phyloP scores from a whole-genome alignment of 2,329 filamentous ascomycete genomes.

The Sphaerulina vaccinii region DNA sequence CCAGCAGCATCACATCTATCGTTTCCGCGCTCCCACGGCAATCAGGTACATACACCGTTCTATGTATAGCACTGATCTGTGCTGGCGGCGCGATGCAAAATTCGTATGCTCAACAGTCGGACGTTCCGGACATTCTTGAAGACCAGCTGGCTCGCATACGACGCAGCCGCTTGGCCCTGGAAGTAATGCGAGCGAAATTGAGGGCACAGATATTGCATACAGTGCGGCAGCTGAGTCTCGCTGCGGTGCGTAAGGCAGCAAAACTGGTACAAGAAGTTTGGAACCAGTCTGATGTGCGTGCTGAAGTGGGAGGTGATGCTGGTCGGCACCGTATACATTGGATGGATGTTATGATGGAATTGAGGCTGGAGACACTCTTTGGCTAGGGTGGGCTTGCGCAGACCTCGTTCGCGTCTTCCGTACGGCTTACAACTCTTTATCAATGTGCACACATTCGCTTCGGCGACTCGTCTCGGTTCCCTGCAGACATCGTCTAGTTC shows the following conservation, averaged over 20 bases:
- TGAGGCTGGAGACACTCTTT: conserved; percentile 15
- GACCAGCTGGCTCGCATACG: conserved; percentile 8
- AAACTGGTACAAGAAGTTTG: conserved; percentile 21
- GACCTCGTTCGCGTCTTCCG: too few relatives aligned
- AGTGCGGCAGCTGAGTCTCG: conserved; percentile 11
- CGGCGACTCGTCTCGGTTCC: too few relatives aligned
- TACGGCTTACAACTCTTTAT: too few relatives aligned
- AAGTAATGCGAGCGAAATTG: conserved; percentile 10
- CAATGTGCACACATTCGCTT: too few relatives aligned
- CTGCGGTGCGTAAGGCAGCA: neutral
- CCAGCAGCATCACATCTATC: conserved; percentile 15
- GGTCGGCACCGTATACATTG: conserved; percentile 12
- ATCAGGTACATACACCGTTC: conserved; percentile 16
- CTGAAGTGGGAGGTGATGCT: conserved; percentile 1
- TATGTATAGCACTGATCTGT: conserved; percentile 15
- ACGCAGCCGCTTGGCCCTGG: neutral
- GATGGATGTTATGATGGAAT: conserved; percentile 24
- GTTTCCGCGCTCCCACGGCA: conserved; percentile 10
- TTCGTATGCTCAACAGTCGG: neutral
- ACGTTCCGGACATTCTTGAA: neutral
- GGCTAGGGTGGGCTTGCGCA: conserved; percentile 6
- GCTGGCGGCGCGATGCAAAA: conserved; percentile 15
- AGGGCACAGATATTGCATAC: conserved; percentile 16
- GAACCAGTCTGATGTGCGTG: conserved; percentile 14
- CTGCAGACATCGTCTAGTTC: too few relatives aligned